Base-by-base conservation (phyloP, 768 basidiomycete genomes). In the Butyriboletus loyo region DNA sequence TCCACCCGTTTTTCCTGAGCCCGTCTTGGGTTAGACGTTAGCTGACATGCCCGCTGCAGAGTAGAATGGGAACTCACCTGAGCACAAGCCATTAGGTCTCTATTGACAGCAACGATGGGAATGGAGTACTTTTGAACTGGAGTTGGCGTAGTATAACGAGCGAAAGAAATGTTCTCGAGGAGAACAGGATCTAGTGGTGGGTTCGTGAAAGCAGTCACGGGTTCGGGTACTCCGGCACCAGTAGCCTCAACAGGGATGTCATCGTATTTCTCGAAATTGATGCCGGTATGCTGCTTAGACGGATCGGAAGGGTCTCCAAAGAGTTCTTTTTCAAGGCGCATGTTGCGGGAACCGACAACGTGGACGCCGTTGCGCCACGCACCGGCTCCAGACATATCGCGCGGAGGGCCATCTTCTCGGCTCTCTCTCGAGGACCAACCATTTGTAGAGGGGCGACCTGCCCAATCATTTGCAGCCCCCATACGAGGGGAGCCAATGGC, bases 51-150 rank as follows among this genome's bases (percentile, higher is more conserved):
- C 24, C 13, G 36, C 25, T 58, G 49, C 47, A 53, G 44, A 49
- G 54, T 7, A 35, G 1, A 48, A 30, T 14, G 32, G 27, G 17
- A 3, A 68, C 81, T 54, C 62, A 87, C 89, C 79, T 92, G 89
- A 63, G 92, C 92, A 70, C 92, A 95, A 58, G 92, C 92, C 92
- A 96, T 95, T 73, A 93, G 78, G 73, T 93, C 91, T 72, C 89
- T 80, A 63, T 86, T 85, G 60, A 75, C 83, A 53, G 93, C 89
- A 62, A 99, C 95, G 68, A 98, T 98, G 69, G 97, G 97, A 66
- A 99, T 89, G 61, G 97, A 98, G 72, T 98, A 96, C 80, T 98
- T 98, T 85, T 99, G 97, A 61, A 99, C 97, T 22, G 97, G 97
- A 46, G 97, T 99, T 10, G 97, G 97, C 37, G 85, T 93, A 53